Evolutionary conservation across 1,139 yeast species (phyloP).

Genomic region (Saccharomyces hybrid): DNA sequence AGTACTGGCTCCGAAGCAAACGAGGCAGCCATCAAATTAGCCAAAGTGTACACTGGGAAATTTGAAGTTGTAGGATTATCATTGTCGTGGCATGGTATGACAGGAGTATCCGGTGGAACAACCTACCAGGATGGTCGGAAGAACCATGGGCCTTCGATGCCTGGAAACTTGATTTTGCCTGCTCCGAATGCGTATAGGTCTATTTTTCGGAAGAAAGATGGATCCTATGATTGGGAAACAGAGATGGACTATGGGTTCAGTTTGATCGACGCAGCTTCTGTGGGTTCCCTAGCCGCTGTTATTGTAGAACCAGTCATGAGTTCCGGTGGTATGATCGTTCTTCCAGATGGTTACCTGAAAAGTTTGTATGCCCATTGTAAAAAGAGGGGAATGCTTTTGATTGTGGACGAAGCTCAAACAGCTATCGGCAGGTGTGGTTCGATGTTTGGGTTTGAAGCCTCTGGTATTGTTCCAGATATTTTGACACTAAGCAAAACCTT

Average conservation of each 20-base stretch:
- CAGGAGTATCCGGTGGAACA: constrained; percentile 22
- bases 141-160: constrained; percentile 13
- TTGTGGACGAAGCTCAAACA: constrained; percentile 28
- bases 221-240: constrained; percentile 27
- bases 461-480: constrained; percentile 25
- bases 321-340: constrained; percentile 13
- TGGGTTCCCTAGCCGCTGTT: constrained; percentile 23
- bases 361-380: constrained; percentile 22
- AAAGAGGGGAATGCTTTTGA: constrained; percentile 23
- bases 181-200: constrained; percentile 26
- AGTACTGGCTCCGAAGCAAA: constrained; percentile 26
- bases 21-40: constrained; percentile 25
- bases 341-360: constrained; percentile 21
- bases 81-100: constrained; percentile 30
- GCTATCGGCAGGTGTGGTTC: constrained; percentile 28
- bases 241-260: constrained; percentile 23
- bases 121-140: constrained; percentile 25
- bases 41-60: constrained; percentile 23
- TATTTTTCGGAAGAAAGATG: constrained; percentile 23
- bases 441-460: constrained; percentile 22
- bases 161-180: not conserved
- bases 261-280: constrained; percentile 19
- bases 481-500: constrained; percentile 24
- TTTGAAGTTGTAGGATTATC: constrained; percentile 27
- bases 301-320: constrained; percentile 13